phyloP scores from a whole-genome alignment of 2,329 filamentous ascomycete genomes.

The Aschersonia sp. region DNA sequence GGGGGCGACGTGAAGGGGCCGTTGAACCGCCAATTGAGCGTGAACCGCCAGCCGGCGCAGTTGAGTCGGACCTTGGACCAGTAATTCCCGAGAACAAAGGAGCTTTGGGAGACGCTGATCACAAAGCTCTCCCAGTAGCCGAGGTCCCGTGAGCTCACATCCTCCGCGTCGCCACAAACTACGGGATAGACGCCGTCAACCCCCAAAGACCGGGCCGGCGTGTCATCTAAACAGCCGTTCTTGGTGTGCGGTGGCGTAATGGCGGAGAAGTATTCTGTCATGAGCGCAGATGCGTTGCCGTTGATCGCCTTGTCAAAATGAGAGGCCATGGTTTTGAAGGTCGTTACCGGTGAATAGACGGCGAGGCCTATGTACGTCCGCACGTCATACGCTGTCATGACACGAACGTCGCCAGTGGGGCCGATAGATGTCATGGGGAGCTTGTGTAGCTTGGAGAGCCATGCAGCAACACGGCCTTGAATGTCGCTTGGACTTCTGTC shows the following conservation, averaged over 20 bases:
- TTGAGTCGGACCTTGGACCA: slow-evolving; percentile 13
- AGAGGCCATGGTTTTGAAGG: slow-evolving; percentile 2
- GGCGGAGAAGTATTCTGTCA: neutral
- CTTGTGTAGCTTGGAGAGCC: slow-evolving; percentile 9
- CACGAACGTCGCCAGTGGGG: slow-evolving; percentile 4
- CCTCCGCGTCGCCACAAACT: slow-evolving; percentile 8
- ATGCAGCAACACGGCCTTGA: slow-evolving; percentile 10
- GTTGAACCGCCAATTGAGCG: slow-evolving; percentile 19
- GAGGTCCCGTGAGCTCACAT: slow-evolving; percentile 5
- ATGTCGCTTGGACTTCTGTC: slow-evolving; percentile 4
- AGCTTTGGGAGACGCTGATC: slow-evolving; percentile 7
- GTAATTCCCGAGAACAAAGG: slow-evolving; percentile 10
- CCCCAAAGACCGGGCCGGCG: neutral
- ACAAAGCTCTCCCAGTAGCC: slow-evolving; percentile 10
- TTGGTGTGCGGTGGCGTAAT: neutral
- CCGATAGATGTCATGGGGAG: slow-evolving; percentile 9
- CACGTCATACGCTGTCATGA: slow-evolving; percentile 10
- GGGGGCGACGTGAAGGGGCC: slow-evolving; percentile 8
- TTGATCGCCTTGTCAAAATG: slow-evolving; percentile 2
- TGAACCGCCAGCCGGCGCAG: slow-evolving; percentile 19
- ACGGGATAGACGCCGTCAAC: neutral
- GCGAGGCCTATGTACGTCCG: slow-evolving; percentile 8
- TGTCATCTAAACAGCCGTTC: neutral
- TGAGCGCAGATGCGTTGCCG: neutral
- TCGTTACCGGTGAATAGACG: slow-evolving; percentile 14